Evolutionary conservation across 257 asterid species (phyloP).

Genomic region (Plantago elongata): DNA sequence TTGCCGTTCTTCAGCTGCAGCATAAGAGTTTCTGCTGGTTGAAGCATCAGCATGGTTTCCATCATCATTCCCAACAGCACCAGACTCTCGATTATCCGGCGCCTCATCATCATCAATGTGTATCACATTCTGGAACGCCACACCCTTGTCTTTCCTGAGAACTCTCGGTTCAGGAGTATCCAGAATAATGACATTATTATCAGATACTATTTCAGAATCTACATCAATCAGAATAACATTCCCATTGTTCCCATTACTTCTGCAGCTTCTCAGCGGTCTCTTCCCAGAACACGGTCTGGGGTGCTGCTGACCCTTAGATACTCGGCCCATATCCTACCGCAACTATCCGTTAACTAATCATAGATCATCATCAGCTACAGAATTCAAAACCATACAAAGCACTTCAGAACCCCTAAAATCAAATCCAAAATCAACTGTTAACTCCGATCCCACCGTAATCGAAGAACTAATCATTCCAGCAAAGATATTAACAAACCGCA

Average conservation of each 20-base stretch:
- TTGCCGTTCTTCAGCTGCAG: neutral
- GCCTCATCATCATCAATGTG: constrained; percentile 46
- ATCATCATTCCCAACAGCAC: constrained; percentile 16
- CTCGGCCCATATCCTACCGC: constrained; percentile 27
- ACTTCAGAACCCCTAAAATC: too few species aligned
- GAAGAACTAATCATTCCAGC: too few species aligned
- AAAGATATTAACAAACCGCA: too few species aligned
- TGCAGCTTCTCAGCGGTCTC: constrained; percentile 29
- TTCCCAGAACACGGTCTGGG: constrained; percentile 27
- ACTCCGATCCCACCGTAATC: too few species aligned
- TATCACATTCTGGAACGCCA: constrained; percentile 20
- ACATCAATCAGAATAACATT: constrained; percentile 35
- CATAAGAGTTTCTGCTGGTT: constrained; percentile 23
- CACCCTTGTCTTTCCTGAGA: constrained; percentile 1
- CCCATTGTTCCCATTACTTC: constrained; percentile 23
- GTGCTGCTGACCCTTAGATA: constrained; percentile 21
- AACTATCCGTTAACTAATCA: too few species aligned
- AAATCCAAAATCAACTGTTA: too few species aligned
- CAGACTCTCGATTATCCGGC: constrained; percentile 12
- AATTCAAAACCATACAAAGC: too few species aligned
- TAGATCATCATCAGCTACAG: too few species aligned
- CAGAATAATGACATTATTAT: constrained; percentile 14
- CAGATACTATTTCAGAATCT: constrained; percentile 24
- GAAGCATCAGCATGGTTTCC: constrained; percentile 16
- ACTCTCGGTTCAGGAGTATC: constrained; percentile 26